phyloP scores from a whole-genome alignment of 2,329 filamentous ascomycete species.

The Aspergillus ibericus region DNA sequence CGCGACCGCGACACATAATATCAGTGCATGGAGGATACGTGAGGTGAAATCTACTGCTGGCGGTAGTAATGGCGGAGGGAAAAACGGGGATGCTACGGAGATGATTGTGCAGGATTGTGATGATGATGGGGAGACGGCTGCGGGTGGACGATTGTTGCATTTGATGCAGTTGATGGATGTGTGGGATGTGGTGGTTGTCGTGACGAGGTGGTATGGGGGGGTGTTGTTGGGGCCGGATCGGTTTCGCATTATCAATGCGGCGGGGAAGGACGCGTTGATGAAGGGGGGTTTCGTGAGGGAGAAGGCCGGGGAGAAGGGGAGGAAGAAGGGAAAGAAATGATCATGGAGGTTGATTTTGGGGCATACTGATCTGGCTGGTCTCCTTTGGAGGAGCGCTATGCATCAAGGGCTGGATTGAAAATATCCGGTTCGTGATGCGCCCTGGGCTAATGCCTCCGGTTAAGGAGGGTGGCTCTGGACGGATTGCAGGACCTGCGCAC shows the following conservation, averaged over 20 bases:
- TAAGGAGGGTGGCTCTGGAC: too few relatives aligned
- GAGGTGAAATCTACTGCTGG: slow-evolving; percentile 23
- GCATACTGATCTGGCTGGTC: too few relatives aligned
- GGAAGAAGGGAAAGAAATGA: slow-evolving; percentile 56
- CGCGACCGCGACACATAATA: slow-evolving; percentile 89
- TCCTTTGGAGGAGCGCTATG: too few relatives aligned
- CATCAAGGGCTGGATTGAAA: too few relatives aligned
- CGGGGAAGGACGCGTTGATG: slow-evolving; percentile 80
- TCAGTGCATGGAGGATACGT: slow-evolving; percentile 86
- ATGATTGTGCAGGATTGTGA: slow-evolving; percentile 82
- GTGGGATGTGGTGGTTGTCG: slow-evolving; percentile 90
- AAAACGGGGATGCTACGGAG: slow-evolving; percentile 39
- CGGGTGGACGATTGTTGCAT: slow-evolving; percentile 80
- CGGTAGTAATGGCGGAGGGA: neutral
- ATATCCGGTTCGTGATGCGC: too few relatives aligned
- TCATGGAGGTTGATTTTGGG: neutral
- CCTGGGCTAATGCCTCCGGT: too few relatives aligned
- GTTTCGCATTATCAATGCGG: slow-evolving; percentile 86
- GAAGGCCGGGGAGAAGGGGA: slow-evolving; percentile 25
- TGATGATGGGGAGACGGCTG: slow-evolving; percentile 93
- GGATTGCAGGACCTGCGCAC: too few relatives aligned
- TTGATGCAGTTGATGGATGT: slow-evolving; percentile 93
- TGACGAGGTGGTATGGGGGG: slow-evolving; percentile 93
- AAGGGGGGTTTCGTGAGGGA: slow-evolving; percentile 69
- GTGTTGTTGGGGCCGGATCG: slow-evolving; percentile 83